Base-by-base conservation (phyloP, 2,329 filamentous ascomycete genomes). In the Xylaria hypoxylon region DNA sequence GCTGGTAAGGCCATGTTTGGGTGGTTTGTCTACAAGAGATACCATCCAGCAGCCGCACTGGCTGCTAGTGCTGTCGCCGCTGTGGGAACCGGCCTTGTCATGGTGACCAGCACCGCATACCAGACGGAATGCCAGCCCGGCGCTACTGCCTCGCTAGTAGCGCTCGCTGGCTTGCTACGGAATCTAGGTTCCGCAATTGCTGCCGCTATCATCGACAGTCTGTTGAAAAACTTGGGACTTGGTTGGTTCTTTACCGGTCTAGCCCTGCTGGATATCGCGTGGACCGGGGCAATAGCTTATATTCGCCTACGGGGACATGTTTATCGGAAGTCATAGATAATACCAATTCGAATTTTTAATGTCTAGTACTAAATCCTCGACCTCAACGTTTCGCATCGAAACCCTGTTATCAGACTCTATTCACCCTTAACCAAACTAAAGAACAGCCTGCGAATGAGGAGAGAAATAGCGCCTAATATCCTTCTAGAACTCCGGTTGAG, bases 171-270 rank as follows among this genome's bases (percentile, higher is more conserved):
- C 55, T 74, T 81, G 67, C 73, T 82, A 33, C 77, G 80, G 2
- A 82, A 81, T 58, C 74, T 78, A 6, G 79, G 75, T 4, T 79
- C 79, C 0, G 80, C 80, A 0, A 75, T 81, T 13, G 77, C 78
- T 3, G 78, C 80, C 1, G 77, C 76, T 0, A 72, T 81, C 45
- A 76, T 82, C 28, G 74, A 75, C 3, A 63, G 70, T 5, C 62
- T 82, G 2, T 70, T 80, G 1, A 67, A 71, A 13, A 71, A 59
- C 11, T 78, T 80, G 73, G 80, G 79, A 3, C 76, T 73, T 52
- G 79, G 79, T 1, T 82, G 78, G 77, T 79, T 77, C 35, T 82
- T 82, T 52, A 80, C 76, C 1, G 79, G 80, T 0, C 68, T 82
- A 24, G 77, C 74, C 0, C 48, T 79, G 1, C 60, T 81, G 19